phyloP scores from a whole-genome alignment of 768 basidiomycete genomes.

The Tricholomella constricta region DNA sequence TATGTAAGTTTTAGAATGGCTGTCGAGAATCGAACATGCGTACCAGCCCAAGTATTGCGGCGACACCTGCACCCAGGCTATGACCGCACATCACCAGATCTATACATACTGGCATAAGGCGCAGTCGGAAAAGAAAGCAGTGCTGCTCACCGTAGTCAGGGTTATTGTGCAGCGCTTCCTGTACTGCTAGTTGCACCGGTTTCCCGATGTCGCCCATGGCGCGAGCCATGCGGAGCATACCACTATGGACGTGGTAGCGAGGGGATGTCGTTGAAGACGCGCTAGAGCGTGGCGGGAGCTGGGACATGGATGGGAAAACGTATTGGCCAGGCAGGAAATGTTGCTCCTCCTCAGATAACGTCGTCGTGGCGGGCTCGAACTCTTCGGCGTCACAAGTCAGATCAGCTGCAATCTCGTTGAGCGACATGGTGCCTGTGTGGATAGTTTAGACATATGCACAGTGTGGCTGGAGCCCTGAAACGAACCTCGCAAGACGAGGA shows the following conservation, averaged over 20 bases:
- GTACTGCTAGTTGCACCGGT: constrained; percentile 76
- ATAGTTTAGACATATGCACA: background rate
- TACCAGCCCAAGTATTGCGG: constrained; percentile 72
- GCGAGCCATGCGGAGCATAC: constrained; percentile 78
- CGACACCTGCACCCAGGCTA: constrained; percentile 83
- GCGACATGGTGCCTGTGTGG: constrained; percentile 71
- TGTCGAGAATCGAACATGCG: constrained; percentile 37
- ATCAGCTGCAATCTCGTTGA: constrained; percentile 87
- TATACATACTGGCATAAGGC: constrained; percentile 29
- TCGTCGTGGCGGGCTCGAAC: constrained; percentile 56
- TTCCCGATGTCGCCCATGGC: constrained; percentile 78
- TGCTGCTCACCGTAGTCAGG: constrained; percentile 64
- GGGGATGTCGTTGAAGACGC: constrained; percentile 22
- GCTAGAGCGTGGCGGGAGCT: constrained; percentile 16
- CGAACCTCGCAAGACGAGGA: constrained; percentile 70
- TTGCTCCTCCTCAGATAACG: constrained; percentile 32
- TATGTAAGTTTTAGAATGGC: background rate
- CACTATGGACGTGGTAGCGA: constrained; percentile 71
- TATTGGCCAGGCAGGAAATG: constrained; percentile 37
- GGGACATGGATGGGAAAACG: constrained; percentile 34
- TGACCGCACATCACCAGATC: constrained; percentile 79
- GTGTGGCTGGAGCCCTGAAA: background rate
- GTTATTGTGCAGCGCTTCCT: constrained; percentile 67
- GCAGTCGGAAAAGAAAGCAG: background rate
- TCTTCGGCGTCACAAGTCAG: constrained; percentile 77